Percentiles rank a stretch among this genome's conserved stretches.
Evolutionary conservation across 1,284 basidiomycete species (phyloP).

Genomic region (Amylostereum areolatum): DNA sequence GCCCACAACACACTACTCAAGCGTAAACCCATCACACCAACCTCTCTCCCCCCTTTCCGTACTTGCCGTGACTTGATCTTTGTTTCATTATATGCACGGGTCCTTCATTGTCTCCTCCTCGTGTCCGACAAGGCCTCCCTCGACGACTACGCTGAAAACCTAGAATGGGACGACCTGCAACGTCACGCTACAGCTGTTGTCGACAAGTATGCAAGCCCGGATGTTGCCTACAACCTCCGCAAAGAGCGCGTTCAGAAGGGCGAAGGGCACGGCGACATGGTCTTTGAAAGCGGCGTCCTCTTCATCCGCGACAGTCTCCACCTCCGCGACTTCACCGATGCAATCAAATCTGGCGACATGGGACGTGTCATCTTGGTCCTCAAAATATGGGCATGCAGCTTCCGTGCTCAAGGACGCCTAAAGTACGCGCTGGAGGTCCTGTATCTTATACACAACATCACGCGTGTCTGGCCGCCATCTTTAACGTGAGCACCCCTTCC

Average conservation of each 20-base stretch:
- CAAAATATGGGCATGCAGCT: conserved; percentile 27
- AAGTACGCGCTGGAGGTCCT: conserved; percentile 37
- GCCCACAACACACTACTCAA: conserved; percentile 12
- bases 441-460: conserved; percentile 31
- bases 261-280: conserved; percentile 23
- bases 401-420: conserved; percentile 24
- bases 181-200: neutral
- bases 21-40: conserved; percentile 25
- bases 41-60: conserved; percentile 26
- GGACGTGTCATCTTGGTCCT: conserved; percentile 26
- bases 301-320: conserved; percentile 30
- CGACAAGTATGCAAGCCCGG: conserved; percentile 4
- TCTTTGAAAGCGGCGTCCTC: conserved; percentile 28
- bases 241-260: conserved; percentile 14
- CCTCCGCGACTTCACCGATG: conserved; percentile 28
- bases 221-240: conserved; percentile 8
- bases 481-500: conserved; percentile 11
- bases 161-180: conserved; percentile 14
- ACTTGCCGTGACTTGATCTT: conserved; percentile 29
- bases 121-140: conserved; percentile 18
- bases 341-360: conserved; percentile 29
- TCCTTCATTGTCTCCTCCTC: conserved; percentile 27
- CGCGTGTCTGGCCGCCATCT: conserved; percentile 28
- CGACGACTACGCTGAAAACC: conserved; percentile 17
- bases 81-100: conserved; percentile 26